Evolutionary conservation across 2,329 filamentous ascomycete genomes (phyloP), one percentile per base, ranked within the genome.

Genomic region (Sordariomycetes sp.): DNA sequence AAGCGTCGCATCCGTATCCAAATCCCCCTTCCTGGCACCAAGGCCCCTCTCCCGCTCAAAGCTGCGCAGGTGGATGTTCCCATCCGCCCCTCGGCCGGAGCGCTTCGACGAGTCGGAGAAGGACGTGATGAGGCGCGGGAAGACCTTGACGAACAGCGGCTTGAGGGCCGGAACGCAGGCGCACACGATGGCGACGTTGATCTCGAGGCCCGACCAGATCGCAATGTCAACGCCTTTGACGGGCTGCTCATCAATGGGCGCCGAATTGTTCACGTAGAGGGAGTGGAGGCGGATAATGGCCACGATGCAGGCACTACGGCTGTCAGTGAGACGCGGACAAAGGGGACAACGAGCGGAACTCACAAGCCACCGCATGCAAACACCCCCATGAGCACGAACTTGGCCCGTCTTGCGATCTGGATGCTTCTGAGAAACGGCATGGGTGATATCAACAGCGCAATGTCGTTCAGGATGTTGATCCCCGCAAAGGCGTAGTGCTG

Each of bases 331-430:
- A 25, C 11, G 5, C 7, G 14, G 10, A 15, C 25, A 2, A 6
- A 17, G 16, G 16, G 16, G 16, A 14, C 21, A 4, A 10, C 5
- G 20, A 18, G 12, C 16, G 30, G 14, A 8, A 48, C 54, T 44
- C 41, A 59, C 56, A 55, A 63, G 42, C 35, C 46, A 32, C 44
- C 63, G 41, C 55, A 46, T 17, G 54, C 59, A 52, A 58, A 58
- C 21, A 53, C 58, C 35, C 35, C 50, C 42, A 51, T 58, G 43
- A 70, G 46, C 1, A 62, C 61, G 19, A 63, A 39, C 24, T 64
- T 63, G 27, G 63, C 60, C 10, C 51, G 52, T 33, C 51, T 48
- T 0, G 55, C 49, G 8, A 64, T 54, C 25, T 59, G 46, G n/a
- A 64, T 47, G n/a, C 47, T 47, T 4, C 53, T 45, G 8, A 57